Conservation (phyloP, 2,329 filamentous ascomycete species). For the Fusarium sp. region DNA sequence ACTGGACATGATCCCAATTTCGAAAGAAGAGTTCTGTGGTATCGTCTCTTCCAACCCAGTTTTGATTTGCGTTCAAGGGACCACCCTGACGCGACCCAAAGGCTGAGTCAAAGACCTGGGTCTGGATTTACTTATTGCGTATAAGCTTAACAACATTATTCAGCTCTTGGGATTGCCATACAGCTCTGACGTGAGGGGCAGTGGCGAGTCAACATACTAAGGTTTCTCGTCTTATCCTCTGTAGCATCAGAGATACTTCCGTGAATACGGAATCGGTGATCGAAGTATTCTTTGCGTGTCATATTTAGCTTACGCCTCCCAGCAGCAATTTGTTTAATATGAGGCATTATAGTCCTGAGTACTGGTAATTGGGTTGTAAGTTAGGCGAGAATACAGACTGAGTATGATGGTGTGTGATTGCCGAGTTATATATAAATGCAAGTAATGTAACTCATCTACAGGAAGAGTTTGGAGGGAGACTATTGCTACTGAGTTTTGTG, state of each 20-base stretch:
- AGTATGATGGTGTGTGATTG: not conserved
- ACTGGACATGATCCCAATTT: not conserved
- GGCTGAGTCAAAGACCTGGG: not conserved
- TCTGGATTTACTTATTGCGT: not conserved
- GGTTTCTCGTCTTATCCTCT: not conserved
- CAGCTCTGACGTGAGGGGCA: too few relatives aligned
- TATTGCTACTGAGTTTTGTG: not conserved
- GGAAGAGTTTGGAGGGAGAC: accelerated
- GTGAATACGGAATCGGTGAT: not conserved
- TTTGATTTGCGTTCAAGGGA: not conserved
- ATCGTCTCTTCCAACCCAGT: not conserved
- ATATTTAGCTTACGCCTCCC: not conserved
- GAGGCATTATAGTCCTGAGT: not conserved
- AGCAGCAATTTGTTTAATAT: not conserved
- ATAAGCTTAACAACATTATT: not conserved
- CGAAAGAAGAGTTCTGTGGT: not conserved
- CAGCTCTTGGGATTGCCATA: not conserved
- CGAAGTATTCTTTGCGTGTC: not conserved
- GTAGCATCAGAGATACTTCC: not conserved
- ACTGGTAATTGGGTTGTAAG: accelerated
- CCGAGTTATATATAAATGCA: not conserved
- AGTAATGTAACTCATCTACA: not conserved
- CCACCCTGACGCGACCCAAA: accelerated
- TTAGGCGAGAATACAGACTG: not conserved
- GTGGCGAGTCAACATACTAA: not conserved